Conservation (phyloP, 2,329 filamentous ascomycete species). For the Leptoxyphium fumago region DNA sequence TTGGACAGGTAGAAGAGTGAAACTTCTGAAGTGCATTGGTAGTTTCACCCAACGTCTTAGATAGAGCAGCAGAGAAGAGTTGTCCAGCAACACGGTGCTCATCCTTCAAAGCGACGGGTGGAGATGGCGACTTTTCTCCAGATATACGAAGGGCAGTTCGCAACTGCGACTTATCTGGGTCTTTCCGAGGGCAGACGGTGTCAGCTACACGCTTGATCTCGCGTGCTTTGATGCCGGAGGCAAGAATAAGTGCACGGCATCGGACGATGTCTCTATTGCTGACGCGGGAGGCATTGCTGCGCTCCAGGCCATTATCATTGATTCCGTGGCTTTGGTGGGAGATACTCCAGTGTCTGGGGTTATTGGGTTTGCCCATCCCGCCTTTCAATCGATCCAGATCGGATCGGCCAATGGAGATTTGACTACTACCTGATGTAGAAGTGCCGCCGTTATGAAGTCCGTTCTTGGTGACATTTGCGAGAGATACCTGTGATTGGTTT, state of each 20-base stretch:
- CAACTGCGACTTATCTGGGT: background rate
- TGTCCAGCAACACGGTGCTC: conserved; percentile 40
- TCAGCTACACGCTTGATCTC: conserved; percentile 58
- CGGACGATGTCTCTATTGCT: conserved; percentile 65
- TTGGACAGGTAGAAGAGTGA: conserved; percentile 28
- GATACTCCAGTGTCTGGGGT: conserved; percentile 41
- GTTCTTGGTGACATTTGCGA: background rate
- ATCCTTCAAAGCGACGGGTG: conserved; percentile 24
- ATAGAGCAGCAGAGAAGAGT: conserved; percentile 34
- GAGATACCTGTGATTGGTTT: background rate
- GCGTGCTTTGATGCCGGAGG: conserved; percentile 77
- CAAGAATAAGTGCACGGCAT: conserved; percentile 61
- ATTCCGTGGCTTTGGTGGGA: conserved; percentile 28
- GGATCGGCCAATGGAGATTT: background rate
- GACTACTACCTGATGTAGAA: background rate
- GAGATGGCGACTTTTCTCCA: background rate
- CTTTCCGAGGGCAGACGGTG: conserved; percentile 27
- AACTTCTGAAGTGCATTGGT: conserved; percentile 37
- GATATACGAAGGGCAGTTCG: background rate
- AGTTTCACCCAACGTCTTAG: conserved; percentile 25
- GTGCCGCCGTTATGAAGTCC: background rate
- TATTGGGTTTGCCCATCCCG: background rate
- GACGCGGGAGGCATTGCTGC: conserved; percentile 21
- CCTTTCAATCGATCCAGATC: background rate
- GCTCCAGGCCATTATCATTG: conserved; percentile 24